Base-by-base conservation (phyloP, 2,329 filamentous ascomycete species). In the Geoglossum cookeanum region DNA sequence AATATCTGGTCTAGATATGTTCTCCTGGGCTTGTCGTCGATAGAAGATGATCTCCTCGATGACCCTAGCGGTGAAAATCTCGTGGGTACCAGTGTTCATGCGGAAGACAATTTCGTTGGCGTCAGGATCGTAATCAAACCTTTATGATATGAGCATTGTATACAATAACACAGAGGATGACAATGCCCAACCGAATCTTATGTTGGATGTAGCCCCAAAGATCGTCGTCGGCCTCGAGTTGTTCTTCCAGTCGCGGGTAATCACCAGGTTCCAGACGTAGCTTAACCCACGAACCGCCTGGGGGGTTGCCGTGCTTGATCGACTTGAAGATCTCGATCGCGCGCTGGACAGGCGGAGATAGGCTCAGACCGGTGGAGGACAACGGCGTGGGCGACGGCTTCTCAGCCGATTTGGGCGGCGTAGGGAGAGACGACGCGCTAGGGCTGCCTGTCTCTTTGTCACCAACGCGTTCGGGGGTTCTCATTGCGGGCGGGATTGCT, bases 171-270 rank as follows among this genome's bases (percentile, higher is more conserved):
- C 5, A 6, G 45, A n/a, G 17, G n/a, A 49, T 27, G 13, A 17
- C 4, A n/a, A n/a, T 9, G 39, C 6, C 57, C 35, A 60, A 62
- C 60, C 59, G 49, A 55, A 63, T 33, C 60, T 62, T 61, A 56
- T 61, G 32, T 56, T 61, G 17, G 44, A 45, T 57, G 58, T 58
- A 61, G 13, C 57, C 60, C n/a, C 27, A 57, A 39, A 63, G 59
- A 47, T 56, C 55, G 39, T 60, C 58, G 48, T 63, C 57, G 49
- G 53, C 52, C 55, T 59, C 8, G 37, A 62, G 52, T 35, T 56
- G 11, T 4, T 58, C 57, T 27, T 55, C 37, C 58, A 62, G 51
- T 55, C 45, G 27, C n/a, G 32, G 11, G 48, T 32, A 51, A 32
- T 51, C 48, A 17, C 48, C 48, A 33, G 27, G 48, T 11, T 11